Evolutionary conservation across 345 rosid genomes (phyloP).

Genomic region (Brassica cretica): DNA sequence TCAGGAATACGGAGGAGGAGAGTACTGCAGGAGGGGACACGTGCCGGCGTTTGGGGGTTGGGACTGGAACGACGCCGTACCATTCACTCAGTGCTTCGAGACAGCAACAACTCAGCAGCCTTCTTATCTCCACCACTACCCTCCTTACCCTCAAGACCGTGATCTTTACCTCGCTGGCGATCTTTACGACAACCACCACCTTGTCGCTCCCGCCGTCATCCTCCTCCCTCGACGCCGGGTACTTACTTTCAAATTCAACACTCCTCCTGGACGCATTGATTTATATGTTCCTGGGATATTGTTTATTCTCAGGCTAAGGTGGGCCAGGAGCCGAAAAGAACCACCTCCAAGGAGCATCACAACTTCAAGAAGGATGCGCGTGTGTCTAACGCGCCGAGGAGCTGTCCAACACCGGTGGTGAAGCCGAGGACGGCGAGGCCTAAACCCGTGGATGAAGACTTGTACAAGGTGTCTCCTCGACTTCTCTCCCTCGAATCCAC

Average conservation of each 20-base stretch:
- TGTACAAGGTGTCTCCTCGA: conserved; percentile 80
- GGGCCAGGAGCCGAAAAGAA: conserved; percentile 31
- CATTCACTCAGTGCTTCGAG: conserved; percentile 92
- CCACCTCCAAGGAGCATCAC: neutral
- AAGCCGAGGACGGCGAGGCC: conserved; percentile 45
- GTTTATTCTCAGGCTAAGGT: conserved; percentile 25
- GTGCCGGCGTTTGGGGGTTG: conserved; percentile 99
- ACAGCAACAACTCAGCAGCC: conserved; percentile 69
- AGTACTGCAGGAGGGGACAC: conserved; percentile 57
- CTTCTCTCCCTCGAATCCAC: conserved; percentile 59
- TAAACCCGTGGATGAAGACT: conserved; percentile 87
- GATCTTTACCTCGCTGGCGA: conserved; percentile 92
- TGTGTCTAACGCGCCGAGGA: conserved; percentile 26
- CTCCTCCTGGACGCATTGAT: neutral
- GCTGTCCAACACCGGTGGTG: conserved; percentile 30
- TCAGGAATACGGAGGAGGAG: conserved; percentile 43
- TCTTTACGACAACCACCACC: conserved; percentile 70
- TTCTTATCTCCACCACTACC: conserved; percentile 72
- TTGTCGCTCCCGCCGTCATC: conserved; percentile 83
- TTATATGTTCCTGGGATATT: neutral
- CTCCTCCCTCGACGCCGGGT: conserved; percentile 87
- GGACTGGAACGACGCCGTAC: conserved; percentile 87
- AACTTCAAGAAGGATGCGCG: conserved; percentile 17
- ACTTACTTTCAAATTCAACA: neutral
- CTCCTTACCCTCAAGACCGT: conserved; percentile 53